Evolutionary conservation across 352 stramenopile species (phyloP).

Genomic region (Thalassiosira pacifica): DNA sequence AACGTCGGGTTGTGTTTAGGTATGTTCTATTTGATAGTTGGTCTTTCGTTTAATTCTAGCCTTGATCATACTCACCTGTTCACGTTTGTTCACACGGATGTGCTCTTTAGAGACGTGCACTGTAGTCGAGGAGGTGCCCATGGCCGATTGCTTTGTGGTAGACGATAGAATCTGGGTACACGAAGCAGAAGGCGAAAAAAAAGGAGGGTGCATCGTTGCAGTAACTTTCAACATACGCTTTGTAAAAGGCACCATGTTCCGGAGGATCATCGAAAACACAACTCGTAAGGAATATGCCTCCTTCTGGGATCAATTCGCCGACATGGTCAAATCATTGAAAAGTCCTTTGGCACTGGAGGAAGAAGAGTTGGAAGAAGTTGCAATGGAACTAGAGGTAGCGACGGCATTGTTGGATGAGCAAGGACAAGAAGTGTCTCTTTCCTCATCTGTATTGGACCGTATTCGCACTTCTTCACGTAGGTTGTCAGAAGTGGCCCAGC

Average conservation of each 20-base stretch:
- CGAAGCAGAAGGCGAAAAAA: slow-evolving; percentile 26
- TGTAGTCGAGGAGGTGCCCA: slow-evolving; percentile 79
- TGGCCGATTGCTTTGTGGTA: slow-evolving; percentile 86
- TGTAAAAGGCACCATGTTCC: slow-evolving; percentile 84
- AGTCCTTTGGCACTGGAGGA: background rate
- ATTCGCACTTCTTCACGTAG: slow-evolving; percentile 37
- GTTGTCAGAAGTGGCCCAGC: slow-evolving; percentile 36
- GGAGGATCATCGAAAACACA: slow-evolving; percentile 72
- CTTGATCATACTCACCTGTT: no score
- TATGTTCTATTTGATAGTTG: no score
- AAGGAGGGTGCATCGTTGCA: slow-evolving; percentile 48
- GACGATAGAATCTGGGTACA: slow-evolving; percentile 73
- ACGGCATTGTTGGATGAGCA: slow-evolving; percentile 24
- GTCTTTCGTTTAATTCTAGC: no score
- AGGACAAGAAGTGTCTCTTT: slow-evolving; percentile 28
- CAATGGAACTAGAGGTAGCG: slow-evolving; percentile 36
- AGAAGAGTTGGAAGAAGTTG: slow-evolving; percentile 24
- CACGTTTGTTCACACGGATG: no score
- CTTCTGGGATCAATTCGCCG: slow-evolving; percentile 59
- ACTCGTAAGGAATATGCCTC: slow-evolving; percentile 72
- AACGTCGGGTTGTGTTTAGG: slow-evolving; percentile 70
- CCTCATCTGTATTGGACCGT: slow-evolving; percentile 22
- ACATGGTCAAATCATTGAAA: slow-evolving; percentile 44
- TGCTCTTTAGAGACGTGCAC: slow-evolving; percentile 83
- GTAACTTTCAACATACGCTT: slow-evolving; percentile 80